Conservation (phyloP, 805 yeast genomes). For the Candida mattraensis region DNA sequence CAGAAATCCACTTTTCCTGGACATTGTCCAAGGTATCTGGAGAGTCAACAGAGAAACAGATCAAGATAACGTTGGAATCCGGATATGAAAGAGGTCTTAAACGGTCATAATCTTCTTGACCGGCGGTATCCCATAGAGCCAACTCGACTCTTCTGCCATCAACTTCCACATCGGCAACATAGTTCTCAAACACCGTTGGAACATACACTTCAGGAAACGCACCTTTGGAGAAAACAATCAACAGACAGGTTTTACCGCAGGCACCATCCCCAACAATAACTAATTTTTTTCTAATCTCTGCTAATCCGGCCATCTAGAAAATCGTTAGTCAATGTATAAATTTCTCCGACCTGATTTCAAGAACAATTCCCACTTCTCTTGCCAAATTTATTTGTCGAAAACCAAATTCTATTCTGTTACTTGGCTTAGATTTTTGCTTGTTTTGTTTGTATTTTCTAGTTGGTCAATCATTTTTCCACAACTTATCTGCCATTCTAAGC, state of each 20-base stretch:
- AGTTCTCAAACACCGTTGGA: conserved; percentile 96
- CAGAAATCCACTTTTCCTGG: conserved; percentile 94
- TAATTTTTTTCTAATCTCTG: conserved; percentile 71
- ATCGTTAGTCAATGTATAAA: too few species aligned
- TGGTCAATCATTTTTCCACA: conserved; percentile 9
- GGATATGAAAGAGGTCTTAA: conserved; percentile 89
- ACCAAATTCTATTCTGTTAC: too few species aligned
- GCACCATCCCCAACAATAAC: conserved; percentile 98
- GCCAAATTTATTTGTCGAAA: too few species aligned
- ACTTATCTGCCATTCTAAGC: conserved; percentile 10
- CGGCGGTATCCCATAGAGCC: conserved; percentile 98
- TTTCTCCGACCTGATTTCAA: background rate
- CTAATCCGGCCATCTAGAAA: conserved; percentile 45
- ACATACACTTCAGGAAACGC: conserved; percentile 93
- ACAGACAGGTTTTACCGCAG: conserved; percentile 91
- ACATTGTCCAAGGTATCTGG: conserved; percentile 93
- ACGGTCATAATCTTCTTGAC: conserved; percentile 97
- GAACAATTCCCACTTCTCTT: background rate
- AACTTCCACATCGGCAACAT: conserved; percentile 93
- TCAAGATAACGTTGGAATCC: conserved; percentile 86
- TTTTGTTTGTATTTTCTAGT: conserved; percentile 16
- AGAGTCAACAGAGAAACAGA: conserved; percentile 86
- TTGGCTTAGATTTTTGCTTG: too few species aligned
- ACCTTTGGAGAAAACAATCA: conserved; percentile 83
- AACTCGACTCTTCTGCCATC: conserved; percentile 90